Percentiles rank a stretch among this genome's conserved stretches.
phyloP scores from a whole-genome alignment of 345 rosid species.

The Viola odorata region DNA sequence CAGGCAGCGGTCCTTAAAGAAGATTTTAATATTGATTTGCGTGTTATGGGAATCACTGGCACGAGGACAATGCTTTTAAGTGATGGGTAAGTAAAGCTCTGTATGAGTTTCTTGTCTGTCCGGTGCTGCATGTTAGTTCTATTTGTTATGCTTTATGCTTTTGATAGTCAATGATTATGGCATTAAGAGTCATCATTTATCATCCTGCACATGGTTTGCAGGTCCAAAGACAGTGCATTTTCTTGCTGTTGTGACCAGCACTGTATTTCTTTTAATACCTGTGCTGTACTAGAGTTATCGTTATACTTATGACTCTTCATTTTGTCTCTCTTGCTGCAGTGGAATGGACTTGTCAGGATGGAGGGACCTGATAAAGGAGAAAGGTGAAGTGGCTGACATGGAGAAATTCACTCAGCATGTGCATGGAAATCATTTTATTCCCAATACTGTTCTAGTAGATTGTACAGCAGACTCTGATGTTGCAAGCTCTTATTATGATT shows the following conservation, averaged over 20 bases:
- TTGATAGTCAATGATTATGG: background rate
- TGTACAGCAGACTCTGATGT: slow-evolving; percentile 90
- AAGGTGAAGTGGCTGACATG: slow-evolving; percentile 66
- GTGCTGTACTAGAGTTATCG: background rate
- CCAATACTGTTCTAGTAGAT: slow-evolving; percentile 92
- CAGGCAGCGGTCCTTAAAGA: slow-evolving; percentile 94
- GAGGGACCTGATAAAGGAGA: slow-evolving; percentile 64
- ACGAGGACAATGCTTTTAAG: slow-evolving; percentile 73
- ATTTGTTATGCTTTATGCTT: background rate
- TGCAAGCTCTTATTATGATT: slow-evolving; percentile 70
- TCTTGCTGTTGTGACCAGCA: background rate
- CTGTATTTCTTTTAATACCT: background rate
- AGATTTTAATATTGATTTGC: slow-evolving; percentile 92
- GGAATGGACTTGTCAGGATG: slow-evolving; percentile 81
- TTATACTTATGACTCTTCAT: background rate
- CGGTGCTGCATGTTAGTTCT: background rate
- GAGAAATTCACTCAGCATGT: slow-evolving; percentile 78
- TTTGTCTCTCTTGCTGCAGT: slow-evolving; percentile 34
- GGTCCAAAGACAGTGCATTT: no score
- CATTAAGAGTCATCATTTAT: no score
- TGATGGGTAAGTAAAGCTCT: slow-evolving; percentile 61
- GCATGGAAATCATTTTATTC: slow-evolving; percentile 86
- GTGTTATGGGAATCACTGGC: slow-evolving; percentile 92
- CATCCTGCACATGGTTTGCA: no score
- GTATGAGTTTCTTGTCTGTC: background rate